Percentiles rank a stretch among this genome's conserved stretches.
These are phyloP conservation scores for Turritis glabra DNA, from an alignment of 345 rosid species.

Conservation along the genomic window DNA sequence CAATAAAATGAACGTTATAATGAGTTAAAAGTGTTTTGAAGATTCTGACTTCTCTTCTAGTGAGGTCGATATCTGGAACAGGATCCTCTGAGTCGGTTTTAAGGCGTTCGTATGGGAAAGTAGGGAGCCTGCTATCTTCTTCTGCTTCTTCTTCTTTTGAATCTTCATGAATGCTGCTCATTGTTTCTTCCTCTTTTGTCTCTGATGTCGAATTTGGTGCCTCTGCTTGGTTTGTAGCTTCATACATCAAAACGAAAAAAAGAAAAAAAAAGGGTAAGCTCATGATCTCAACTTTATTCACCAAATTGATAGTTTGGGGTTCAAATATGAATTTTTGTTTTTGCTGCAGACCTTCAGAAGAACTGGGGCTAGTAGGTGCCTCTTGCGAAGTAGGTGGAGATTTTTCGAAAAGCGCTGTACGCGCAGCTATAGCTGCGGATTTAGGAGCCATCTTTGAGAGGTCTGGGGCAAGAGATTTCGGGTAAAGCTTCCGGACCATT, in stretches of 20 bases:
- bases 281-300: background rate
- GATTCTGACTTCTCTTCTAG: conserved; percentile 80
- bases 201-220: conserved; percentile 46
- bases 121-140: conserved; percentile 82
- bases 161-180: conserved; percentile 78
- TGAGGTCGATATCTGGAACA: conserved; percentile 72
- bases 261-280: conserved; percentile 29
- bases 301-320: background rate
- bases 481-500: conserved; percentile 74
- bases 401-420: conserved; percentile 67
- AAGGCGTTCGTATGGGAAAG: conserved; percentile 83
- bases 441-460: conserved; percentile 58
- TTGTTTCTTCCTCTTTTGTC: conserved; percentile 55
- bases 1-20: background rate
- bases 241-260: conserved; percentile 34
- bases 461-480: conserved; percentile 87
- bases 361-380: conserved; percentile 58
- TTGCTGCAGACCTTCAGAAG: conserved; percentile 60
- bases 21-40: background rate
- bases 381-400: conserved; percentile 62
- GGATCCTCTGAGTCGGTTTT: conserved; percentile 66
- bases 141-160: conserved; percentile 81
- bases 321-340: background rate
- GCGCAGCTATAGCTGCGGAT: conserved; percentile 71
- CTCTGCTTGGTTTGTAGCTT: conserved; percentile 56